Conservation (phyloP, 2,329 filamentous ascomycete species). For the Colletotrichum tanaceti region DNA sequence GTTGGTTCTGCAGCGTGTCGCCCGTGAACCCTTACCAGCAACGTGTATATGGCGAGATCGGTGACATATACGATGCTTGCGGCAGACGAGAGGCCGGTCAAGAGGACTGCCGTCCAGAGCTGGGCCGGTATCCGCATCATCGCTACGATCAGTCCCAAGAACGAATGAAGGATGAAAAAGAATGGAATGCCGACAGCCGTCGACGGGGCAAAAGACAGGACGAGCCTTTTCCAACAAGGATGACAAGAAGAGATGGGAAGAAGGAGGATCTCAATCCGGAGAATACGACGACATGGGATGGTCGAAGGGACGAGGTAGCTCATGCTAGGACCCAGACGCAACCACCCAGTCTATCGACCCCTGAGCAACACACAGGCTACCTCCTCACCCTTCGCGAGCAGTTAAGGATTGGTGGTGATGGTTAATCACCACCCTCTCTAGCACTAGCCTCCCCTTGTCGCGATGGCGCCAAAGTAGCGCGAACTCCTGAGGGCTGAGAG, state of each 20-base stretch:
- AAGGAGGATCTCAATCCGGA: background rate
- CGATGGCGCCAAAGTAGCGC: conserved; percentile 25
- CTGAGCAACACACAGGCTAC: conserved; percentile 4
- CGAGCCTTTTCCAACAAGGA: background rate
- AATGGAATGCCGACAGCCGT: conserved; percentile 16
- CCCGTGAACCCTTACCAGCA: conserved; percentile 51
- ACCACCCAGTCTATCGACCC: conserved; percentile 1
- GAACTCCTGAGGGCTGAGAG: conserved; percentile 15
- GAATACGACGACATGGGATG: background rate
- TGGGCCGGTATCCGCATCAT: conserved; percentile 18
- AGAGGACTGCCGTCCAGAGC: background rate
- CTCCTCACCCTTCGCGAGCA: background rate
- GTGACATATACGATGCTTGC: conserved; percentile 56
- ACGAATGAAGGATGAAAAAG: background rate
- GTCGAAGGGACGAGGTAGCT: background rate
- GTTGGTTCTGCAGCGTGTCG: background rate
- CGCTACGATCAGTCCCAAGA: background rate
- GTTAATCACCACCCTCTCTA: conserved; percentile 19
- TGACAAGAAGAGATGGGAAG: conserved; percentile 8
- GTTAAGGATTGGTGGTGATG: conserved; percentile 12
- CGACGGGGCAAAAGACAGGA: background rate
- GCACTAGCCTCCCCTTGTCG: conserved; percentile 15
- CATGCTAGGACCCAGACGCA: conserved; percentile 15
- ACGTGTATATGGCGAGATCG: conserved; percentile 56
- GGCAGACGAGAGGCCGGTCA: conserved; percentile 2